Evolutionary conservation across 768 basidiomycete species (phyloP).

Genomic region (Agaricus sinodeliciosus): DNA sequence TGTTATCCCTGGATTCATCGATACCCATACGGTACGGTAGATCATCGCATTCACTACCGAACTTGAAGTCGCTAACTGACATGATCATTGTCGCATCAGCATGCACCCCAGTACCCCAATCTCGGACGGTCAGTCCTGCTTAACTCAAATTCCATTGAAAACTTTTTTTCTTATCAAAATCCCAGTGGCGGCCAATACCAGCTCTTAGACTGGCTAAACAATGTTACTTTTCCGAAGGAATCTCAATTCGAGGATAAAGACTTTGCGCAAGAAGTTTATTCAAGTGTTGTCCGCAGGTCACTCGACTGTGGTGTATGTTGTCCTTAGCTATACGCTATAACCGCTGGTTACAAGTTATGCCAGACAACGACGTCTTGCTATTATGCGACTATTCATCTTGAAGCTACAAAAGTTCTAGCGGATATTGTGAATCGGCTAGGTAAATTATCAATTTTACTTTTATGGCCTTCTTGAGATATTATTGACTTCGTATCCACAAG

Average conservation of each 20-base stretch:
- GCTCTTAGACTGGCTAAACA: conserved; percentile 82
- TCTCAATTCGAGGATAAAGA: conserved; percentile 59
- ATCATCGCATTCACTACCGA: background rate
- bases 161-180: background rate
- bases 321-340: background rate
- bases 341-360: background rate
- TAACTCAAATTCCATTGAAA: background rate
- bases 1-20: conserved; percentile 82
- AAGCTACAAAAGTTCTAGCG: conserved; percentile 76
- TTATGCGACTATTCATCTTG: conserved; percentile 77
- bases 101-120: conserved; percentile 78
- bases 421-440: conserved; percentile 49
- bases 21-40: conserved; percentile 79
- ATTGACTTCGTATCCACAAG: conserved; percentile 23
- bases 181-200: conserved; percentile 69
- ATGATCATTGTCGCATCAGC: conserved; percentile 30
- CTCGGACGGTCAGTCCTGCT: conserved; percentile 45
- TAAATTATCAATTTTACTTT: conserved; percentile 36
- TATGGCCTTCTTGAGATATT: background rate
- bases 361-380: conserved; percentile 95
- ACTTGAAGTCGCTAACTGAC: background rate
- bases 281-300: conserved; percentile 61
- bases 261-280: conserved; percentile 68
- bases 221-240: conserved; percentile 87
- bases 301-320: conserved; percentile 69